Evolutionary conservation across 768 basidiomycete species (phyloP).

Genomic region (Russula compacta): DNA sequence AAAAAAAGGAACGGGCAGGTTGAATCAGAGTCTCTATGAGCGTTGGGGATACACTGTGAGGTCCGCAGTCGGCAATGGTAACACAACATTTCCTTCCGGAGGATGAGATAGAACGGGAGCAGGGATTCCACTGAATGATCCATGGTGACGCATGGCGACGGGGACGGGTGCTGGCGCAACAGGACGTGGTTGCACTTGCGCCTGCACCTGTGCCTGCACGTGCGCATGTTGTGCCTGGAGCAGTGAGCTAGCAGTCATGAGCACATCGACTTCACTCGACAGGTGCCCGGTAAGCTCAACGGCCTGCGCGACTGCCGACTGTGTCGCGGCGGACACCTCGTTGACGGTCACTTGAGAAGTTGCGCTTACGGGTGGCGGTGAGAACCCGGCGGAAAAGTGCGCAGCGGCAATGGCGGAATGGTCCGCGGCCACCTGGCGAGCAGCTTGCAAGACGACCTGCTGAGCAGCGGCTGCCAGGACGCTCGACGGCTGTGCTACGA

Average conservation of each 20-base stretch:
- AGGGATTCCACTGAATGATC: slow-evolving; percentile 23
- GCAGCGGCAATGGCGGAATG: slow-evolving; percentile 35
- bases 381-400: slow-evolving; percentile 35
- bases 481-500: slow-evolving; percentile 37
- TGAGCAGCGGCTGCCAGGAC: slow-evolving; percentile 68
- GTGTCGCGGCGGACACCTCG: slow-evolving; percentile 52
- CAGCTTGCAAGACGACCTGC: slow-evolving; percentile 74
- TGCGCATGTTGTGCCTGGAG: slow-evolving; percentile 36
- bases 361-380: slow-evolving; percentile 26
- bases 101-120: slow-evolving; percentile 3
- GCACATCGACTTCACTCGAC: slow-evolving; percentile 73
- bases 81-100: slow-evolving; percentile 12
- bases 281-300: slow-evolving; percentile 65
- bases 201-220: slow-evolving; percentile 19
- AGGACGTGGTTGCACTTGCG: neutral
- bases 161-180: slow-evolving; percentile 23
- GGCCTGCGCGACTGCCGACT: slow-evolving; percentile 75
- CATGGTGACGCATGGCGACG: slow-evolving; percentile 30
- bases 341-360: slow-evolving; percentile 42
- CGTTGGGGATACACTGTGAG: slow-evolving; percentile 11
- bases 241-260: slow-evolving; percentile 56
- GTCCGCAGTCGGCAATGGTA: slow-evolving; percentile 6
- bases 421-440: slow-evolving; percentile 47
- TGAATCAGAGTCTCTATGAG: slow-evolving; percentile 15
- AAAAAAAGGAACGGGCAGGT: slow-evolving; percentile 6